Evolutionary conservation across 108 stramenopile genomes (phyloP).

Genomic region (Nitzschia palea): DNA sequence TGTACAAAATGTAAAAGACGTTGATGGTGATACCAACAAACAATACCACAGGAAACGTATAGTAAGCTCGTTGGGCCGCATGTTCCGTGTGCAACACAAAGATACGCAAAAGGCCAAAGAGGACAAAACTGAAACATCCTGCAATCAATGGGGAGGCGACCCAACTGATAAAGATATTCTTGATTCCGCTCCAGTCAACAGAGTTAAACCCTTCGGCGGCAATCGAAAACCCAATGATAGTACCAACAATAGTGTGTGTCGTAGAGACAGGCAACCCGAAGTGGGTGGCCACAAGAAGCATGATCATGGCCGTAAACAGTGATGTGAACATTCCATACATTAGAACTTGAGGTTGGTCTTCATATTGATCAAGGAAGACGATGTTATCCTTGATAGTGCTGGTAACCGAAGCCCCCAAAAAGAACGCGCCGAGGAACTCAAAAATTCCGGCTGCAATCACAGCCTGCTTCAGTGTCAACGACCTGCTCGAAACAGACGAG

Average conservation of each 20-base stretch:
- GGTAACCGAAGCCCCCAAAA: conserved; percentile 66
- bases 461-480: conserved; percentile 69
- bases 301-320: conserved; percentile 43
- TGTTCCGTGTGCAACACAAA: conserved; percentile 34
- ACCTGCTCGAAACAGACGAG: conserved; percentile 72
- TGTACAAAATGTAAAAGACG: conserved; percentile 45
- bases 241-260: conserved; percentile 63
- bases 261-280: conserved; percentile 70
- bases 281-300: conserved; percentile 55
- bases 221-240: conserved; percentile 63
- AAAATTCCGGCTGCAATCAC: conserved; percentile 62
- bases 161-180: conserved; percentile 61
- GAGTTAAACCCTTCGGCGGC: conserved; percentile 36
- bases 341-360: conserved; percentile 48
- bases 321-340: conserved; percentile 69
- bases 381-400: conserved; percentile 59
- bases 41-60: conserved; percentile 52
- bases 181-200: conserved; percentile 40
- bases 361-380: conserved; percentile 42
- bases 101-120: conserved; percentile 33
- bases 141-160: conserved; percentile 55
- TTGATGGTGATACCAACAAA: conserved; percentile 42
- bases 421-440: conserved; percentile 62
- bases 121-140: conserved; percentile 26
- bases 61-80: conserved; percentile 44